Percentiles rank a stretch among this genome's conserved stretches.
These are phyloP conservation scores for Thielaviopsis euricoi DNA, from an alignment of 2,329 filamentous ascomycete species.

Conservation along the genomic window DNA sequence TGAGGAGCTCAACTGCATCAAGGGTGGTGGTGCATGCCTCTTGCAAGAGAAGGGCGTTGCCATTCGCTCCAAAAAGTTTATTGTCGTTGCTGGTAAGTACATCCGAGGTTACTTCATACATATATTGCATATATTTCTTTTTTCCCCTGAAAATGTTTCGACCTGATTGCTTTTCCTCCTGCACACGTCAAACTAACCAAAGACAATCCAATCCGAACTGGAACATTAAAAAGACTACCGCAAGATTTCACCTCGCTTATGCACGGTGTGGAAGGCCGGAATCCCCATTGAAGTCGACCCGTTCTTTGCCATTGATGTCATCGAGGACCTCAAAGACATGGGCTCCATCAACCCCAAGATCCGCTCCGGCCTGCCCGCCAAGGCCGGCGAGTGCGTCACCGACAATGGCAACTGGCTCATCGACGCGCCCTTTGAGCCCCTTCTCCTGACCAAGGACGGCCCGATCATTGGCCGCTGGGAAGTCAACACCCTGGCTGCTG, in stretches of 20 bases:
- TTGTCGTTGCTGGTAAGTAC: slow-evolving; percentile 62
- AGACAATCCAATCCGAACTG: no score
- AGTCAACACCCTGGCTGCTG: slow-evolving; percentile 47
- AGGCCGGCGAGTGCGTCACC: slow-evolving; percentile 59
- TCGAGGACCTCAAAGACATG: slow-evolving; percentile 52
- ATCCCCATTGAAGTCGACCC: slow-evolving; percentile 93
- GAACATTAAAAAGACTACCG: slow-evolving; percentile 51
- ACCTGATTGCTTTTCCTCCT: slow-evolving; percentile 7
- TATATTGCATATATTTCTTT: no score
- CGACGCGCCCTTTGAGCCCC: slow-evolving; percentile 70
- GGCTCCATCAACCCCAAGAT: slow-evolving; percentile 57
- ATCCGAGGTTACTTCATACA: not conserved
- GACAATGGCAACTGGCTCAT: slow-evolving; percentile 59
- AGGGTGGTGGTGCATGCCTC: slow-evolving; percentile 90
- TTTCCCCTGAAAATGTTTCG: not conserved
- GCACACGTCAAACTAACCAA: not conserved
- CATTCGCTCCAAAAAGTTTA: slow-evolving; percentile 64
- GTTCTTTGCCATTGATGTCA: slow-evolving; percentile 61
- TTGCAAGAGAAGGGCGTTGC: slow-evolving; percentile 97
- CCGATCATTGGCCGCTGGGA: slow-evolving; percentile 28
- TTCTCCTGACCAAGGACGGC: slow-evolving; percentile 46
- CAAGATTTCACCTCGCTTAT: slow-evolving; percentile 65
- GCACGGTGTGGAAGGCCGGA: slow-evolving; percentile 53
- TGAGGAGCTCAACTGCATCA: slow-evolving; percentile 87
- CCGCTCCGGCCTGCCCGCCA: slow-evolving; percentile 54